Evolutionary conservation across 805 yeast genomes (phyloP).

Genomic region (Pichia paraexigua): DNA sequence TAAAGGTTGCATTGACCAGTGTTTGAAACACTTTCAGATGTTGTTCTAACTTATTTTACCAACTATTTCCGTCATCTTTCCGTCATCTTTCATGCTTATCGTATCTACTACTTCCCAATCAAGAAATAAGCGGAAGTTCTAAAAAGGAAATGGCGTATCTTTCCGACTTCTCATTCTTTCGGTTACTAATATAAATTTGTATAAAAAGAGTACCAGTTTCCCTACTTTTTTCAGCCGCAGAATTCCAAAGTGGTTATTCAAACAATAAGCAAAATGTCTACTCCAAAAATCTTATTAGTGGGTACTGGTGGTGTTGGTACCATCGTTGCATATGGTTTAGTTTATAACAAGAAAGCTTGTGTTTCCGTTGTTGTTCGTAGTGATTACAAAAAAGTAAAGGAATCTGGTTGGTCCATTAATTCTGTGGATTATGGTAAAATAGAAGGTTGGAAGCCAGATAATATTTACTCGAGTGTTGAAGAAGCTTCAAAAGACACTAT

Average conservation of each 20-base stretch:
- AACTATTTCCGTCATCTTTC: too few species aligned
- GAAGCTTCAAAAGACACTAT: conserved; percentile 31
- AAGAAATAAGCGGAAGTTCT: neutral
- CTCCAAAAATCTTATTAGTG: conserved; percentile 31
- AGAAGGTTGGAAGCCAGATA: conserved; percentile 46
- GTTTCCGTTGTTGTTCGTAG: conserved; percentile 52
- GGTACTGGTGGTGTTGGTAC: conserved; percentile 87
- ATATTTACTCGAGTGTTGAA: conserved; percentile 27
- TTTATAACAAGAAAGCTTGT: conserved; percentile 37
- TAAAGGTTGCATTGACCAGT: too few species aligned
- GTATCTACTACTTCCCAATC: neutral
- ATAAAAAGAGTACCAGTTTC: neutral
- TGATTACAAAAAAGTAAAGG: conserved; percentile 44
- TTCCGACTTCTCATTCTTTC: neutral
- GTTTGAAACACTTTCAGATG: too few species aligned
- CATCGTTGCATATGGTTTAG: conserved; percentile 57
- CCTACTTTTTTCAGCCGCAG: too few species aligned
- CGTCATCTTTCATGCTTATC: neutral
- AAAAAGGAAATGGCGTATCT: neutral
- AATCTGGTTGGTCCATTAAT: conserved; percentile 46
- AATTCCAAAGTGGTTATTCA: too few species aligned
- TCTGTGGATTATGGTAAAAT: conserved; percentile 56
- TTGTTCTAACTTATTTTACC: too few species aligned
- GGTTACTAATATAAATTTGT: neutral
- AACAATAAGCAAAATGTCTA: neutral